phyloP scores from a whole-genome alignment of 2,329 filamentous ascomycete species.

The Trichoderma sp. region DNA sequence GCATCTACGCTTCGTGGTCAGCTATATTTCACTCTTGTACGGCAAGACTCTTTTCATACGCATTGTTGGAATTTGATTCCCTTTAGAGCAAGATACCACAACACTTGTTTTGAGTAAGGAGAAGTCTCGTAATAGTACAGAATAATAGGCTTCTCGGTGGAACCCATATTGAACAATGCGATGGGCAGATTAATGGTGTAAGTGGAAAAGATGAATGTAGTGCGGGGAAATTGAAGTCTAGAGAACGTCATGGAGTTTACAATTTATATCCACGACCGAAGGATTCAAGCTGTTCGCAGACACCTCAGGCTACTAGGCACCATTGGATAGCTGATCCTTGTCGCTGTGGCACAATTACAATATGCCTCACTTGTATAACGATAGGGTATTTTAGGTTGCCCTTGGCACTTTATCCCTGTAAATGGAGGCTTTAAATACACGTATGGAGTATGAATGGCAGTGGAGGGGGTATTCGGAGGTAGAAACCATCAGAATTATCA shows the following conservation, averaged over 20 bases:
- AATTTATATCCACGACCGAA: neutral
- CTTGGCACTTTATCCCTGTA: neutral
- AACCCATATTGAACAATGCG: neutral
- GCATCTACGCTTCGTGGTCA: conserved; percentile 49
- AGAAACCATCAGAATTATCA: neutral
- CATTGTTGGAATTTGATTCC: conserved; percentile 69
- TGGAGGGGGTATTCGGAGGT: neutral
- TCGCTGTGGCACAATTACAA: neutral
- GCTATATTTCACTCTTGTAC: neutral
- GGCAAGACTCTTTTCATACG: conserved; percentile 46
- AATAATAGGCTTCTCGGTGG: conserved; percentile 7
- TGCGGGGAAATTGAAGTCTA: neutral
- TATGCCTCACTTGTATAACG: neutral
- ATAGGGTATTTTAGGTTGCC: neutral
- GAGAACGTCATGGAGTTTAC: neutral
- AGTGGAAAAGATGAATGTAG: neutral
- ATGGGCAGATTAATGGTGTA: neutral
- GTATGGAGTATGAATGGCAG: neutral
- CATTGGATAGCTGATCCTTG: neutral
- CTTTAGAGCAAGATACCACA: conserved; percentile 69
- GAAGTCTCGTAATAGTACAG: conserved; percentile 22
- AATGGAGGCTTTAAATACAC: neutral
- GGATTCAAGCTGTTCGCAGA: neutral
- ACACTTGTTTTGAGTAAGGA: conserved; percentile 41
- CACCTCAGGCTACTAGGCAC: neutral